Evolutionary conservation across 192 early-diverging fungal genomes (phyloP), one percentile per base, ranked within the genome.

Genomic region (Lunasporangiospora selenospora): DNA sequence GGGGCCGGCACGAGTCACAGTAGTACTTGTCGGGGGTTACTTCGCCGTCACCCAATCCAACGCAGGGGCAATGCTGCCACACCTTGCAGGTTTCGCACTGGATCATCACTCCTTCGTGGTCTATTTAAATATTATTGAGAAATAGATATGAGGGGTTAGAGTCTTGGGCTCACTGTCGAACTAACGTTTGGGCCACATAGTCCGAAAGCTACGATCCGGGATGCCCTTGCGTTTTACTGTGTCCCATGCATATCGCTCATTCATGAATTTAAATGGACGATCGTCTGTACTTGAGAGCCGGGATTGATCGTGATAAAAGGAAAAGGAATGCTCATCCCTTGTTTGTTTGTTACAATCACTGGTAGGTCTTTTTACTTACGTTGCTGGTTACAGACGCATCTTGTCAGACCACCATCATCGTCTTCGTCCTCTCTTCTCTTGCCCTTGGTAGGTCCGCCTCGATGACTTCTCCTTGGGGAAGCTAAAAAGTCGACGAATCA

Each of bases 31-130:
- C 92, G 12, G 93, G 93, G 37, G 92, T 87, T 21, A 91, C 87
- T 41, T 87, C 80, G 49, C 87, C 85, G 67, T 83, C 76, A 52
- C 82, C 83, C 47, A 97, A 69, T 49, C 90, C 89, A 67, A 97
- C 89, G 78, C 95, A 97, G n/a, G 90, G 85, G 49, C 90, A 90
- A 67, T 97, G 95, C 75, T 97, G 95, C 95, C 95, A 97, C 5
- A 94, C 92, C 46, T 88, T 81, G 80, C 95, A 97, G 7, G 85
- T 82, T 62, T 97, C 95, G 79, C 95, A 97, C 75, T 97, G 93
- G 31, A 97, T 92, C 95, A 95, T 95, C 52, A 89, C 78, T 50
- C 85, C 82, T 44, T 85, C 80, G 77, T 92, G 76, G 39, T 81
- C 83, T 78, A 61, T 32, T 32, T 32, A 33, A 29, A 12, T 50